These are phyloP conservation scores for Epichloe aotearoae DNA, from an alignment of 2,329 filamentous ascomycete species.

Conservation along the genomic window DNA sequence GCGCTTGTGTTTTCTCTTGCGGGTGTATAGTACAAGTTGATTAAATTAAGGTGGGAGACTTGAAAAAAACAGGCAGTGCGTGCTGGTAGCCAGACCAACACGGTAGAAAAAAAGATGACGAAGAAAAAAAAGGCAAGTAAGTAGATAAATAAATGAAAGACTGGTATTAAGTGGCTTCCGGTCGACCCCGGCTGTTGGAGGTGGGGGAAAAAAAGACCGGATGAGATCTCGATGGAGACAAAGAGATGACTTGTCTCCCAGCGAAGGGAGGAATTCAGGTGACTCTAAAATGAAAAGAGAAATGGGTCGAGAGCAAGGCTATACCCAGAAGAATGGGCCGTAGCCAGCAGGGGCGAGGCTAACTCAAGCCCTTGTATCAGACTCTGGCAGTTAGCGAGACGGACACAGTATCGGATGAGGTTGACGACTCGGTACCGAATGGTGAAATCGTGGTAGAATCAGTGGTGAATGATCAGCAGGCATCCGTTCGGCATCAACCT, in stretches of 20 bases:
- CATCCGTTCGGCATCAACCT: slow-evolving; percentile 39
- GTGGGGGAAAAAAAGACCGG: slow-evolving; percentile 5
- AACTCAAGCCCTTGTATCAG: slow-evolving; percentile 9
- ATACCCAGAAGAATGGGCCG: slow-evolving; percentile 6
- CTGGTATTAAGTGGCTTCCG: slow-evolving; percentile 12
- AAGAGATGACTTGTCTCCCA: slow-evolving; percentile 8
- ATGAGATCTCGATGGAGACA: slow-evolving; percentile 5
- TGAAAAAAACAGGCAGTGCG: slow-evolving; percentile 11
- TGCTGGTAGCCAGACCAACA: slow-evolving; percentile 42
- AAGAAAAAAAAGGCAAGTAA: slow-evolving; percentile 25
- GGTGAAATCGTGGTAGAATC: slow-evolving; percentile 10
- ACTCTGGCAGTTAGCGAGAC: neutral
- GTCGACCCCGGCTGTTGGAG: slow-evolving; percentile 4
- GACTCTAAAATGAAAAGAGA: slow-evolving; percentile 10
- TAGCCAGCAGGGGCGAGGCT: slow-evolving; percentile 7
- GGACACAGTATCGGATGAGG: slow-evolving; percentile 17
- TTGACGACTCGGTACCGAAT: slow-evolving; percentile 22
- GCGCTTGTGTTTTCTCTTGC: neutral
- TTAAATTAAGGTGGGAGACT: neutral
- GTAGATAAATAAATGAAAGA: slow-evolving; percentile 26
- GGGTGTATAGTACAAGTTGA: neutral
- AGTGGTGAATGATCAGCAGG: slow-evolving; percentile 27
- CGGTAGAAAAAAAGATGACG: slow-evolving; percentile 12
- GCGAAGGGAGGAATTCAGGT: neutral
- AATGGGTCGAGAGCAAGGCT: slow-evolving; percentile 3